Evolutionary conservation across 352 stramenopile genomes (phyloP).

Genomic region (Phytophthora palmivora): DNA sequence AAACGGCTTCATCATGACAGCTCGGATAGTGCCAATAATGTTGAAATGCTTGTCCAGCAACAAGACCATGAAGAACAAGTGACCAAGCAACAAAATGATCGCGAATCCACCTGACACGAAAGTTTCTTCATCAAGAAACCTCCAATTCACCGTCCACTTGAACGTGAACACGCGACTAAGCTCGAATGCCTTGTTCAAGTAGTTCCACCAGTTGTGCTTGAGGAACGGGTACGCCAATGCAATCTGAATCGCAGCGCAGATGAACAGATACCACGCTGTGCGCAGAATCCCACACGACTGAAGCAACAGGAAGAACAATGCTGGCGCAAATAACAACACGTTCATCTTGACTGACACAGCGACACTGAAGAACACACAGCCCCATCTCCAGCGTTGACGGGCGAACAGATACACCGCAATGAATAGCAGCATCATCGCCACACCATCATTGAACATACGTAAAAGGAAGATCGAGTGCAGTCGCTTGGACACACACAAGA

Average conservation of each 20-base stretch:
- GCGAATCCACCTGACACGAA: constrained; percentile 80
- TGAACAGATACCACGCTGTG: constrained; percentile 87
- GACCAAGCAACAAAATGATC: constrained; percentile 56
- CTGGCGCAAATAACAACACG: constrained; percentile 97
- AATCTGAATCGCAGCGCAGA: constrained; percentile 93
- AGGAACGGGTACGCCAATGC: constrained; percentile 96
- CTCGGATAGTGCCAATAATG: constrained; percentile 77
- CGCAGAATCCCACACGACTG: constrained; percentile 86
- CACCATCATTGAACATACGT: constrained; percentile 98
- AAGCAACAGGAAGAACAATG: constrained; percentile 96
- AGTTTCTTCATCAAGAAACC: constrained; percentile 84
- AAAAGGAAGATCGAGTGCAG: constrained; percentile 99
- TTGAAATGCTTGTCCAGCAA: constrained; percentile 88
- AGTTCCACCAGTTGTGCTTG: constrained; percentile 93
- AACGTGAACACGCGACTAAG: constrained; percentile 98
- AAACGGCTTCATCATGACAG: constrained; percentile 76
- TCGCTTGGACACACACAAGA: constrained; percentile 95
- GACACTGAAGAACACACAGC: constrained; percentile 95
- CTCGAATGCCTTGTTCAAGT: constrained; percentile 98
- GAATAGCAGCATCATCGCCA: constrained; percentile 96
- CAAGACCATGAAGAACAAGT: constrained; percentile 77
- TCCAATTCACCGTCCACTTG: constrained; percentile 99
- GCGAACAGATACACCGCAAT: constrained; percentile 91
- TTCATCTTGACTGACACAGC: constrained; percentile 99
- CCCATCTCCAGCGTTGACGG: constrained; percentile 84